Evolutionary conservation across 352 stramenopile genomes (phyloP).

Genomic region (Phytophthora sojae): DNA sequence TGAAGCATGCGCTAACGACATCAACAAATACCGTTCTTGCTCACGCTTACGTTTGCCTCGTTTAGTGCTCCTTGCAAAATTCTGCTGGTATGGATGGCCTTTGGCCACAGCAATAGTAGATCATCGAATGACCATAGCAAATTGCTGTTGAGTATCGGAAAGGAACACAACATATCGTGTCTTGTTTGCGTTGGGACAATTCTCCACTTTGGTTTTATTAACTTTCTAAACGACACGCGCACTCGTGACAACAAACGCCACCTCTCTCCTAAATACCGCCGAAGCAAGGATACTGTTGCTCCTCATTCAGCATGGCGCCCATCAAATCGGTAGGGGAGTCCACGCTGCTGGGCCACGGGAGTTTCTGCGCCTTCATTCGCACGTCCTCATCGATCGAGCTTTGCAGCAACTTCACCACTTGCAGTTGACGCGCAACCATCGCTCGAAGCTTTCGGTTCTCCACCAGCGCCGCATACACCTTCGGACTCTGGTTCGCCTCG

Average conservation of each 20-base stretch:
- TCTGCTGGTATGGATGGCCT: background rate
- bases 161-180: background rate
- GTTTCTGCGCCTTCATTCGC: slow-evolving; percentile 9
- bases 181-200: background rate
- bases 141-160: too few relatives aligned
- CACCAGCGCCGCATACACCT: slow-evolving; percentile 1
- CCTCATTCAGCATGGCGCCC: slow-evolving; percentile 10
- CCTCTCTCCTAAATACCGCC: background rate
- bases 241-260: background rate
- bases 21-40: background rate
- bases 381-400: slow-evolving; percentile 20
- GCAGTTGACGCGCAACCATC: slow-evolving; percentile 8
- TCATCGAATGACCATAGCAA: too few relatives aligned
- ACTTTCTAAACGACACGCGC: background rate
- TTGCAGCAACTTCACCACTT: slow-evolving; percentile 22
- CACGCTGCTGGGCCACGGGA: slow-evolving; percentile 5
- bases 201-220: background rate
- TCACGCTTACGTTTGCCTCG: background rate
- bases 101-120: background rate
- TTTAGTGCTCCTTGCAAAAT: too few relatives aligned
- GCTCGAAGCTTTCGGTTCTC: slow-evolving; percentile 28
- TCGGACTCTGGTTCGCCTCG: slow-evolving; percentile 1
- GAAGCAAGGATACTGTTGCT: background rate
- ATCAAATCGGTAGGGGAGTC: slow-evolving; percentile 12
- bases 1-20: background rate